Conservation (phyloP, 306 rosid genomes). For the Begonia masoniana region DNA sequence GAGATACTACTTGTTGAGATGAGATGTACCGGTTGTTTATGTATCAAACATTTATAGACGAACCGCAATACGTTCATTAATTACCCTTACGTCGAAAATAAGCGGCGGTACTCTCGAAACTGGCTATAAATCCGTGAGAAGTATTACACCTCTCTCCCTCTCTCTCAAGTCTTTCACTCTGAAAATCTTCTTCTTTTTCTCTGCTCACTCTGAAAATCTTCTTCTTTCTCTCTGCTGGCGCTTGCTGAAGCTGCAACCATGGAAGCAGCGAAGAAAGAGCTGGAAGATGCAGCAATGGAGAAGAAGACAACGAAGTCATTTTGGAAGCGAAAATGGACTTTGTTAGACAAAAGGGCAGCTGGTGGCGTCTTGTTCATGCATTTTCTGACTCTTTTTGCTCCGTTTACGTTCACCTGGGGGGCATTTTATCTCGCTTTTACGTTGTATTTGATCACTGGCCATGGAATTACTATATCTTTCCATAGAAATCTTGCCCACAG, state of each 20-base stretch:
- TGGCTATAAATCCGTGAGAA: too few species aligned
- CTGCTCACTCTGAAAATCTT: too few species aligned
- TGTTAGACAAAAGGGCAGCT: constrained; percentile 4
- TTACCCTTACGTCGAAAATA: too few species aligned
- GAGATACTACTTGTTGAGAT: too few species aligned
- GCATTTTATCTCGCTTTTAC: constrained; percentile 51
- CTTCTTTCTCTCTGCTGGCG: too few species aligned
- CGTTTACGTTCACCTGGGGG: constrained; percentile 59
- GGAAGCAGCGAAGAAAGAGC: background rate
- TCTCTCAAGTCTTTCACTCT: too few species aligned
- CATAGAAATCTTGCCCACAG: constrained; percentile 79
- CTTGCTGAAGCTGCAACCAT: background rate
- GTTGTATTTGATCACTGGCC: constrained; percentile 59
- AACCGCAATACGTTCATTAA: too few species aligned
- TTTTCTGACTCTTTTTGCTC: constrained; percentile 51
- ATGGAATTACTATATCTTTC: constrained; percentile 63
- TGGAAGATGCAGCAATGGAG: background rate
- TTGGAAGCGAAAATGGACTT: constrained; percentile 8
- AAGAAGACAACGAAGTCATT: background rate
- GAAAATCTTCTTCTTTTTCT: too few species aligned
- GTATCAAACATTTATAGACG: too few species aligned
- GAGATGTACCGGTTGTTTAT: too few species aligned
- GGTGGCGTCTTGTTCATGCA: constrained; percentile 26
- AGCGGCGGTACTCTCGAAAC: too few species aligned
- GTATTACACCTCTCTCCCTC: too few species aligned